Percentiles rank a stretch among this genome's conserved stretches.
These are phyloP conservation scores for Glycyrrhiza uralensis DNA, from an alignment of 306 rosid genomes.

Conservation along the genomic window DNA sequence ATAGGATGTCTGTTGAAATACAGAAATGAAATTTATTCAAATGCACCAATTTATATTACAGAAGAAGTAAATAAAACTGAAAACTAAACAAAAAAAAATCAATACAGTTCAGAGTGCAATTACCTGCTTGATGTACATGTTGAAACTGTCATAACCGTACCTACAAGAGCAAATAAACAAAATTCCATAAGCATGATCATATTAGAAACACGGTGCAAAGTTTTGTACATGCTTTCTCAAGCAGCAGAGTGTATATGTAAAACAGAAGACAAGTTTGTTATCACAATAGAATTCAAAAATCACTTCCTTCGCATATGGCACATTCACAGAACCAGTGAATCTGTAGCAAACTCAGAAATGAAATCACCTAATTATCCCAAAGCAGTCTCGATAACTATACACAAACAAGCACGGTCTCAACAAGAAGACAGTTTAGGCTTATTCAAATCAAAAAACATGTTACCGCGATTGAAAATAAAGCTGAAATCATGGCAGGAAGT, in stretches of 20 bases:
- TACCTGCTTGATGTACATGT: slow-evolving; percentile 95
- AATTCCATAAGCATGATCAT: slow-evolving; percentile 17
- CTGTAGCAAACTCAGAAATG: not conserved
- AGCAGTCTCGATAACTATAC: not conserved
- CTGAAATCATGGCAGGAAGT: not conserved
- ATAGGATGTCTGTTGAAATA: not conserved
- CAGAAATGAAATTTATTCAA: not conserved
- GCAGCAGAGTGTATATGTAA: not conserved
- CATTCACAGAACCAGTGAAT: not conserved
- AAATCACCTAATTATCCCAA: not conserved
- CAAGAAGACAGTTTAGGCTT: not conserved
- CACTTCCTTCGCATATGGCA: not conserved
- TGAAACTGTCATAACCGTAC: slow-evolving; percentile 44
- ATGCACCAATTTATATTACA: not conserved
- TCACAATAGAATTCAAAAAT: not conserved
- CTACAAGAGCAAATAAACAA: slow-evolving; percentile 23
- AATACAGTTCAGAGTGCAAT: slow-evolving; percentile 2
- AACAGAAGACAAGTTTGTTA: not conserved
- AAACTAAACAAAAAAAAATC: not conserved
- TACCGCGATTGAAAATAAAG: not conserved
- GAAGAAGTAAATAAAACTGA: not conserved
- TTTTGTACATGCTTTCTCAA: not conserved
- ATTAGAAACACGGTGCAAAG: not conserved
- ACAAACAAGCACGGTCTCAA: not conserved
- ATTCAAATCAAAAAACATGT: not conserved